Base-by-base conservation (phyloP, 2,329 filamentous ascomycete genomes). In the Cadophora sp. region DNA sequence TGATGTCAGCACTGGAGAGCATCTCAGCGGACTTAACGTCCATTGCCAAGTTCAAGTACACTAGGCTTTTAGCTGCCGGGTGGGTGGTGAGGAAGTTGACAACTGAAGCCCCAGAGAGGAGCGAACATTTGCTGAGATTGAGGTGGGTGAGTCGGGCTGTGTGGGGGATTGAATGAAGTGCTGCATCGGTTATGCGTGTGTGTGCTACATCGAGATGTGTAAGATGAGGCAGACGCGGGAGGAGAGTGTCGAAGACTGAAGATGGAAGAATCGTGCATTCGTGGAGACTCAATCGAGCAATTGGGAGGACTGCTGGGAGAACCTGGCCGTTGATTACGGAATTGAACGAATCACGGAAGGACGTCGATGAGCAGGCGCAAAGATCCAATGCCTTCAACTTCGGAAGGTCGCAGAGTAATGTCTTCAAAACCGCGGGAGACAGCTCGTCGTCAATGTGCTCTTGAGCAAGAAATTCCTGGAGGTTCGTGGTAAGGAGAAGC, bases 161-260 rank as follows among this genome's bases (percentile, higher is more conserved):
- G n/a, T 83, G 77, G 0, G 92, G 91, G 70, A 95, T 92, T 24
- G 87, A 88, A 73, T 86, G 82, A 19, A 96, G 83, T 4, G 92
- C 92, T 27, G 84, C 81, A 77, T 93, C 87, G 40, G 89, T 94
- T 74, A 96, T 88, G 72, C 90, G 87, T 1, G 92, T 94, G 73
- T 92, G 91, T 11, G 91, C 88, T n/a, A 94, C 84, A 76, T 96
- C 92, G 46, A 96, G 86, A 77, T 94, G 92, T 0, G 92, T 95
- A 64, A 94, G 81, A 65, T 86, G 83, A 29, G 83, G 78, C 59
- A 95, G 82, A n/a, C 88, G 87, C n/a, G 92, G 91, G 12, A 96
- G 82, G 19, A 95, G 81, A 2, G 82, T 83, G 74, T 92, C 89
- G 75, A 92, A 93, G 55, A 91, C 85, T 0, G 84, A 80, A 0